These are phyloP conservation scores for Sphagnum fallax DNA, from an alignment of 228 moss, liverwort and hornwort genomes.

Conservation along the genomic window DNA sequence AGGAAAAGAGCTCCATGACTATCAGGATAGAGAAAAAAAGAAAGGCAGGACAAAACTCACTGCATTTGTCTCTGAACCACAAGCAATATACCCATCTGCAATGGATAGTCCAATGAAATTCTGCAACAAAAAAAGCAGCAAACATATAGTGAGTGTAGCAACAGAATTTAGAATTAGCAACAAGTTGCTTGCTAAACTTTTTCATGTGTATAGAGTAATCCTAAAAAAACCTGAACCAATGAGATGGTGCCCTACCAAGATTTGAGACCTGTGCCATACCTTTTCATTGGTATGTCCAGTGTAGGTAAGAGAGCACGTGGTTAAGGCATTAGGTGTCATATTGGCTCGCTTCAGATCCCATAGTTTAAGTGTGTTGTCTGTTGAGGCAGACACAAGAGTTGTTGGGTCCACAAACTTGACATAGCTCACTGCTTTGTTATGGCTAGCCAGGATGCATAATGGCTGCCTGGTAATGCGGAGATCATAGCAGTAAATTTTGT, in stretches of 20 bases:
- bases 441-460: conserved; percentile 74
- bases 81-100: conserved; percentile 92
- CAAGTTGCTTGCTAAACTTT: too few relatives aligned
- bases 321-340: conserved; percentile 46
- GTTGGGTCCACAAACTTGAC: conserved; percentile 89
- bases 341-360: conserved; percentile 87
- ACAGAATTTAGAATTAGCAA: too few relatives aligned
- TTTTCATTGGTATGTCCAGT: conserved; percentile 94
- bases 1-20: too few relatives aligned
- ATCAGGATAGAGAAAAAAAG: not conserved
- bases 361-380: conserved; percentile 88
- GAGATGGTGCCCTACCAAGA: too few relatives aligned
- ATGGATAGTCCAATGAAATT: conserved; percentile 96
- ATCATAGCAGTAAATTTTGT: conserved; percentile 91
- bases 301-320: conserved; percentile 68
- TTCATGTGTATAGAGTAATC: too few relatives aligned
- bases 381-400: conserved; percentile 93
- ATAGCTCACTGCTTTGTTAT: conserved; percentile 93
- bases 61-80: conserved; percentile 91
- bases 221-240: too few relatives aligned
- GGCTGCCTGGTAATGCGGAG: conserved; percentile 70
- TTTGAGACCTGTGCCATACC: conserved; percentile 19
- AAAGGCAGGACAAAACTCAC: conserved; percentile 20
- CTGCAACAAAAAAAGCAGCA: conserved; percentile 23
- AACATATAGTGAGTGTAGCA: too few relatives aligned